Conservation (phyloP, 208 protist genomes). For the Trypanosoma mega region DNA sequence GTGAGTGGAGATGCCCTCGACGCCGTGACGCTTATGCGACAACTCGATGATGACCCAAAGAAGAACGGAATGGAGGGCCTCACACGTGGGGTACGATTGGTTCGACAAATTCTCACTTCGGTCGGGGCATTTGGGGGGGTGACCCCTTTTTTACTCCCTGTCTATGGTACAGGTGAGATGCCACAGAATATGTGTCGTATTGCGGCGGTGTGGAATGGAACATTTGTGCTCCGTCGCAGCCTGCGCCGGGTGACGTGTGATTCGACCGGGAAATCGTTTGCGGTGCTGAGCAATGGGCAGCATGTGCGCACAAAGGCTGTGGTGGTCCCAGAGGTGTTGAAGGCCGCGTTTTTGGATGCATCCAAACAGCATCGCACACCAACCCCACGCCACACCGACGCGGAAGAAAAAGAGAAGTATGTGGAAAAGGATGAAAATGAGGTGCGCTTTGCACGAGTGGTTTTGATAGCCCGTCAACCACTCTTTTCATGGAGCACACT, state of each 20-base stretch:
- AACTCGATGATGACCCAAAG: constrained; percentile 35
- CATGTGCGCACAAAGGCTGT: constrained; percentile 57
- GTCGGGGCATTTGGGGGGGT: constrained; percentile 67
- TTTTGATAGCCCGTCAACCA: constrained; percentile 40
- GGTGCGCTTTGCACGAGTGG: constrained; percentile 47
- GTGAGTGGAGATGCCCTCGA: constrained; percentile 44
- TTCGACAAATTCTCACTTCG: constrained; percentile 68
- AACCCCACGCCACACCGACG: too few relatives aligned
- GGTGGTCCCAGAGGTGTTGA: constrained; percentile 40
- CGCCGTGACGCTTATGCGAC: constrained; percentile 61
- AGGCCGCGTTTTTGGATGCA: too few relatives aligned
- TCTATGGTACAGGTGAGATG: constrained; percentile 84
- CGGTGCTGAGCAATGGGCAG: constrained; percentile 80
- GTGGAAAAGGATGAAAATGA: not conserved
- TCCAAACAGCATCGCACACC: too few relatives aligned
- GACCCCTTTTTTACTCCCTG: constrained; percentile 76
- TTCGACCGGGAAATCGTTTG: constrained; percentile 39
- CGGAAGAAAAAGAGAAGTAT: constrained; percentile 1
- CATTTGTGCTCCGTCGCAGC: constrained; percentile 74
- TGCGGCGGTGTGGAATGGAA: constrained; percentile 80
- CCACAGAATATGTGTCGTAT: constrained; percentile 86
- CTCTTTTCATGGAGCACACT: constrained; percentile 44
- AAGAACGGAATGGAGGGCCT: constrained; percentile 4
- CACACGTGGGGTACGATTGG: constrained; percentile 43
- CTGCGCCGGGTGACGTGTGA: constrained; percentile 38